Evolutionary conservation across 306 rosid species (phyloP), one percentile per base, ranked within the genome.

Genomic region (Erythrophleum fordii): DNA sequence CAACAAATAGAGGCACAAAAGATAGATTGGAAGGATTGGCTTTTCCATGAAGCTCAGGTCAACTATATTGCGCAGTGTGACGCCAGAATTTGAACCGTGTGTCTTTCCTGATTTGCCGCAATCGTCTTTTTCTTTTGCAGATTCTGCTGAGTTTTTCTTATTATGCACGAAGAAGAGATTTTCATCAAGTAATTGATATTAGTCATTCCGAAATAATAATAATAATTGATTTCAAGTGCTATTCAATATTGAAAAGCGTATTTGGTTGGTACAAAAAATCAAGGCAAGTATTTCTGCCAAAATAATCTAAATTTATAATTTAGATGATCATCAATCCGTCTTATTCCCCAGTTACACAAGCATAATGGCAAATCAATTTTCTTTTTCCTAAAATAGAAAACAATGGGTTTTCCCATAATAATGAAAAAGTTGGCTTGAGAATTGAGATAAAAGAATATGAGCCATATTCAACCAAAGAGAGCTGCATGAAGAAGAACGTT

Each of bases 401-500:
- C 86, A 81, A 83, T 70, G 45, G 66, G 85, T 78, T 88, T 72
- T 72, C 86, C 72, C 51, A 29, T 76, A 55, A 52, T 14, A 34
- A 69, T 18, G 39, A 62, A 41, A 35, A 45, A 74, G 59, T 66
- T 83, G 70, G 9, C 8, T 64, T 64, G 39, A 62, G 7, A 72
- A 1, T n/a, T 5, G 46, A 42, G 34, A 5, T 22, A 1, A 31
- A 4, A 31, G 34, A 31, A 31, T 4, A 31, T 31, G 34, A 4
- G 34, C 4, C 34, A 31, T 31, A 4, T 31, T 89, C 83, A 93
- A 65, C 76, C 65, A 81, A 95, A 93, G 31, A 95, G 94, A 73
- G 89, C 78, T 0, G 97, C 98, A 80, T 93, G 92, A 1, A 95
- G 86, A 49, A 95, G 94, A 76, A 88, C 76, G 62, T 95, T 95